These are phyloP conservation scores for Nitzschia sp. DNA, from an alignment of 108 stramenopile genomes.

Conservation along the genomic window DNA sequence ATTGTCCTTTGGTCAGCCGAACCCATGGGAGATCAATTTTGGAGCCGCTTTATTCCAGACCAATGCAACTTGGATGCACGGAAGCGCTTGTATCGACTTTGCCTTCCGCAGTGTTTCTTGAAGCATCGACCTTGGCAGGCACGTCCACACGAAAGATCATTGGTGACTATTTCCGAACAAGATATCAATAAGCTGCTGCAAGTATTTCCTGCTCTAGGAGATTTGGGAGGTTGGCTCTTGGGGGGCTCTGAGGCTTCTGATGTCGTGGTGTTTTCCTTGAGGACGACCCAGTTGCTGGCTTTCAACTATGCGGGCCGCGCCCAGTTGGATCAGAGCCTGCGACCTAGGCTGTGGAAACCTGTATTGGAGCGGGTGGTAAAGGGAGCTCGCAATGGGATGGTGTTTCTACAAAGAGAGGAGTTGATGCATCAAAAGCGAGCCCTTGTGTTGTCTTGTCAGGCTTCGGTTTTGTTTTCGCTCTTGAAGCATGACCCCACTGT, in stretches of 20 bases:
- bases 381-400: neutral
- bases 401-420: neutral
- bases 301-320: neutral
- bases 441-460: neutral
- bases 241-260: neutral
- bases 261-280: neutral
- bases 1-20: neutral
- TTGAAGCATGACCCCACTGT: neutral
- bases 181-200: neutral
- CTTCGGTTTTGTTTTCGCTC: neutral
- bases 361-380: neutral
- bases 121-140: too few relatives aligned
- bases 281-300: neutral
- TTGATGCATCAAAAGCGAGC: neutral
- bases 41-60: neutral
- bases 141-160: neutral
- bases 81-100: too few relatives aligned
- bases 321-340: neutral
- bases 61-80: neutral
- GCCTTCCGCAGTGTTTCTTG: too few relatives aligned
- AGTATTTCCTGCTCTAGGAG: neutral
- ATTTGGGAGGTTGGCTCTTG: neutral
- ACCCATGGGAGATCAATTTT: neutral
- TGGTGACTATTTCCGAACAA: neutral
- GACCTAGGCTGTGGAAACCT: neutral